Percentiles rank a stretch among this genome's conserved stretches.
Evolutionary conservation across 495 filamentous ascomycete genomes (phyloP).

Genomic region (Terfezia claveryi): DNA sequence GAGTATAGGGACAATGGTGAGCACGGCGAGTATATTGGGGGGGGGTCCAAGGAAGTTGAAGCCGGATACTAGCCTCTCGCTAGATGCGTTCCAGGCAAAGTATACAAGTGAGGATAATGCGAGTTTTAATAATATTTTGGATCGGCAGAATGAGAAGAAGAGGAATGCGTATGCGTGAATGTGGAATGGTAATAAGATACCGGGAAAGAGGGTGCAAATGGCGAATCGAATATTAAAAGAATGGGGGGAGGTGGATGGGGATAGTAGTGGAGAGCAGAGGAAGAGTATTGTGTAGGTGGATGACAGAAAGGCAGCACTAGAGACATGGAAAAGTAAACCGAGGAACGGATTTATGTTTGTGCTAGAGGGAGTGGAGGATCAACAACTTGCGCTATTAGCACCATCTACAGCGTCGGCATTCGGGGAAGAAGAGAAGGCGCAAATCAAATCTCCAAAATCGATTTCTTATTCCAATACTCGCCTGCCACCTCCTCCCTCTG

Average conservation of each 20-base stretch:
- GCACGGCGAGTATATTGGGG: not conserved
- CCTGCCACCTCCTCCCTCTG: conserved; percentile 28
- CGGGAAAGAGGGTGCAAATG: conserved; percentile 63
- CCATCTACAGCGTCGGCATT: not conserved
- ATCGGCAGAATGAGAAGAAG: conserved; percentile 69
- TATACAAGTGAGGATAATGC: conserved; percentile 97
- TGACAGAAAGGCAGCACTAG: conserved; percentile 53
- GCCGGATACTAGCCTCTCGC: conserved; percentile 62
- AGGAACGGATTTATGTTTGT: conserved; percentile 78
- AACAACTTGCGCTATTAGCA: conserved; percentile 3
- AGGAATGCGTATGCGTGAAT: conserved; percentile 71
- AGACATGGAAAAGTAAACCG: conserved; percentile 49
- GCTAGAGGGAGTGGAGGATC: conserved; percentile 29
- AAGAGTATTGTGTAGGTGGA: conserved; percentile 30
- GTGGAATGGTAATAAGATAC: conserved; percentile 72
- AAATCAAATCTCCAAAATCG: conserved; percentile 36
- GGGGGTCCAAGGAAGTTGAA: conserved; percentile 21
- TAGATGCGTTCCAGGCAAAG: conserved; percentile 67
- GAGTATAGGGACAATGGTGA: not conserved
- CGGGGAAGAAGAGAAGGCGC: not conserved
- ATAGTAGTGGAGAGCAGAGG: conserved; percentile 20
- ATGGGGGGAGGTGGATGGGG: conserved; percentile 14
- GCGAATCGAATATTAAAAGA: conserved; percentile 36
- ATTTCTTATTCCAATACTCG: conserved; percentile 71
- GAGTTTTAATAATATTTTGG: conserved; percentile 74